A percentile compares a stretch with the other conserved stretches of the same genome.
Conservation (phyloP, 129 eudicot genomes). For the Calendula officinalis region DNA sequence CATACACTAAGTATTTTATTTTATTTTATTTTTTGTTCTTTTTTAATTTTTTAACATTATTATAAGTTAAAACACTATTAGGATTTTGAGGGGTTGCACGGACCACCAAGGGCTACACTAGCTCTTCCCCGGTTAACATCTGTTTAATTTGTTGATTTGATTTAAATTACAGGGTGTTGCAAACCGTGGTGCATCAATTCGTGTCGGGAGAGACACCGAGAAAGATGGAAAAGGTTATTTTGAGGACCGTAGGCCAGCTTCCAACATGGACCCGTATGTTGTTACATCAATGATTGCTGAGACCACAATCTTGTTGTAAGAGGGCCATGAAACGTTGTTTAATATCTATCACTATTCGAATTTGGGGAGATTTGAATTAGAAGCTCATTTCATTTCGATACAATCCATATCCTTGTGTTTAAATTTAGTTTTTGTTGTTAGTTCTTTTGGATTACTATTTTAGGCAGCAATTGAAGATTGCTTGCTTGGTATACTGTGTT, state of each 20-base stretch:
- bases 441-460: no score
- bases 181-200: slow-evolving; percentile 90
- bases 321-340: slow-evolving; percentile 16
- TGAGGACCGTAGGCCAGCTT: slow-evolving; percentile 96
- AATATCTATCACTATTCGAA: neutral
- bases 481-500: no score
- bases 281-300: slow-evolving; percentile 93
- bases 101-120: no score
- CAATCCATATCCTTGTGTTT: no score
- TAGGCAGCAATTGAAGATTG: no score
- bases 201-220: slow-evolving; percentile 84
- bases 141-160: neutral
- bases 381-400: neutral
- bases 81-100: no score
- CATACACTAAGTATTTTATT: no score
- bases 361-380: slow-evolving; percentile 26
- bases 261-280: slow-evolving; percentile 89
- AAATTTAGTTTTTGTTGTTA: no score
- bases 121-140: neutral
- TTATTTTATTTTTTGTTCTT: no score
- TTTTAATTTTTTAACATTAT: no score
- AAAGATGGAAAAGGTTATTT: slow-evolving; percentile 82
- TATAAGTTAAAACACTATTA: no score
- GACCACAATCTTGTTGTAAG: slow-evolving; percentile 58
- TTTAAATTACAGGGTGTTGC: slow-evolving; percentile 64